Conservation (phyloP, 495 filamentous ascomycete genomes). For the Lindgomyces ingoldianus region DNA sequence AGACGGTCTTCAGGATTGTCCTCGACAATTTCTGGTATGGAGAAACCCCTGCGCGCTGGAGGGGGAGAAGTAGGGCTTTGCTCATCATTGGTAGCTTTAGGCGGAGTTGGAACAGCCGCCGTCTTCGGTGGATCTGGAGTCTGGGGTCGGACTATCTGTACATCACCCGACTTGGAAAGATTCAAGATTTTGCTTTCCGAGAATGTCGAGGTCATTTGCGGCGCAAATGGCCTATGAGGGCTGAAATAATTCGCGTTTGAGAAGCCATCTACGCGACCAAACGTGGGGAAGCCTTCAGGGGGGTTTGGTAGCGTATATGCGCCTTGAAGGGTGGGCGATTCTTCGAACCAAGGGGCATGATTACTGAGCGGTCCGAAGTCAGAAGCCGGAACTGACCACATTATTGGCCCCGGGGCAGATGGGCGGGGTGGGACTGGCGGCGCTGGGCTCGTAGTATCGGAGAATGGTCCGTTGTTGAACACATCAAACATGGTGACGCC, state of each 20-base stretch:
- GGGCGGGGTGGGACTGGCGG: not conserved
- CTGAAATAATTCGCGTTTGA: not conserved
- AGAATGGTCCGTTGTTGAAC: not conserved
- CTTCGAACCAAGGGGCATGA: not conserved
- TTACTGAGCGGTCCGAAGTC: not conserved
- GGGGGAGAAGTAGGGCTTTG: not conserved
- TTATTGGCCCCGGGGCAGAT: not conserved
- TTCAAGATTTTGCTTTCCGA: not conserved
- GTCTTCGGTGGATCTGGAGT: not conserved
- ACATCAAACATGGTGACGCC: not conserved
- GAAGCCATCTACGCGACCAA: not conserved
- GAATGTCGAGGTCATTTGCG: not conserved
- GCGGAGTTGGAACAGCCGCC: not conserved
- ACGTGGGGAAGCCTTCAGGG: not conserved
- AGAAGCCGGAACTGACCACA: not conserved
- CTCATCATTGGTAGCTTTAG: not conserved
- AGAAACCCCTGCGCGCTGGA: slow-evolving; percentile 13
- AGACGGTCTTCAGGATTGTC: not conserved
- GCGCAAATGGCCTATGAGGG: not conserved
- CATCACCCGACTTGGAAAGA: not conserved
- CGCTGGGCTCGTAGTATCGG: not conserved
- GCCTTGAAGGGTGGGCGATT: not conserved
- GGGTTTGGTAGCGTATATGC: not conserved
- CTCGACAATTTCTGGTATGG: slow-evolving; percentile 35
- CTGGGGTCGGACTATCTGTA: not conserved